phyloP scores from a whole-genome alignment of 306 rosid genomes.

The Corylus americana region DNA sequence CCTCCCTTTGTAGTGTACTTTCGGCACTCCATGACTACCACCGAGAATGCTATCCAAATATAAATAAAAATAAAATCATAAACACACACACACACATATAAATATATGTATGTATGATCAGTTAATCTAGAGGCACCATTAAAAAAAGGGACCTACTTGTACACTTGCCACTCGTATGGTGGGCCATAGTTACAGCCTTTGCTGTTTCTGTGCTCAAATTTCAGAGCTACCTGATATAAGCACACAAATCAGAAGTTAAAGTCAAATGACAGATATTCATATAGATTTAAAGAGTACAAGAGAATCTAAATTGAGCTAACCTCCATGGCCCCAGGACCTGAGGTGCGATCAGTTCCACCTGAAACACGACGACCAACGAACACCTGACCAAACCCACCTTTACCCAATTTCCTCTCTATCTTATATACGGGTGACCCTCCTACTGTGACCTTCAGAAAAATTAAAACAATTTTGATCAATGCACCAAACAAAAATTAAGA shows the following conservation, averaged over 20 bases:
- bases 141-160: slow-evolving; percentile 61
- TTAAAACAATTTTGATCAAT: neutral
- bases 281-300: neutral
- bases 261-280: neutral
- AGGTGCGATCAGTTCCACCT: slow-evolving; percentile 70
- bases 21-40: slow-evolving; percentile 96
- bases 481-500: neutral
- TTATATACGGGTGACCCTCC: slow-evolving; percentile 87
- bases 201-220: slow-evolving; percentile 95
- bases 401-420: slow-evolving; percentile 80
- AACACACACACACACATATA: neutral
- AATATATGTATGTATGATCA: neutral
- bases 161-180: slow-evolving; percentile 98
- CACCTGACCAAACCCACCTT: slow-evolving; percentile 97
- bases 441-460: slow-evolving; percentile 65
- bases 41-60: slow-evolving; percentile 73
- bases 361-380: slow-evolving; percentile 81
- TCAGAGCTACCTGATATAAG: slow-evolving; percentile 81
- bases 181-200: slow-evolving; percentile 95
- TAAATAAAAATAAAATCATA: slow-evolving; percentile 17
- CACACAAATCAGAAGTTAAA: slow-evolving; percentile 7
- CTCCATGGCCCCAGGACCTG: slow-evolving; percentile 85
- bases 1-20: slow-evolving; percentile 86
- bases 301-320: slow-evolving; percentile 34
- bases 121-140: neutral